These are phyloP conservation scores for Pestalotiopsis sp. DNA, from an alignment of 2,329 filamentous ascomycete species.

Conservation along the genomic window DNA sequence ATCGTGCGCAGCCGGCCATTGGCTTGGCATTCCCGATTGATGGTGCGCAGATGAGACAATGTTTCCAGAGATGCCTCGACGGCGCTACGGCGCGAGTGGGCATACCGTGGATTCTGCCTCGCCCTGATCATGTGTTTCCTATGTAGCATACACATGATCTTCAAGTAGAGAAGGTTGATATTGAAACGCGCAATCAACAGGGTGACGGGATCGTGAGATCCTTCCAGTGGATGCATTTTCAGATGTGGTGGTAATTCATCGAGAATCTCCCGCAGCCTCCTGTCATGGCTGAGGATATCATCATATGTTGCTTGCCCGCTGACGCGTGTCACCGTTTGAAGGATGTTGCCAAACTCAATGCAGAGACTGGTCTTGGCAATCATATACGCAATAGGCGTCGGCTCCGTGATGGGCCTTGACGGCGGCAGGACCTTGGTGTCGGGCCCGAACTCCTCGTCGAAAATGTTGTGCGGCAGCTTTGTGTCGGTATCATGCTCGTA, in stretches of 20 bases:
- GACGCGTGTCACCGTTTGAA: conserved; percentile 64
- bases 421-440: conserved; percentile 69
- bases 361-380: conserved; percentile 73
- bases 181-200: conserved; percentile 85
- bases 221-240: conserved; percentile 73
- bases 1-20: conserved; percentile 73
- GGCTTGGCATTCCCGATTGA: conserved; percentile 74
- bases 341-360: conserved; percentile 70
- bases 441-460: conserved; percentile 78
- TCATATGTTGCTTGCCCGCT: conserved; percentile 62
- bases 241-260: conserved; percentile 79
- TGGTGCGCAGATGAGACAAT: conserved; percentile 73
- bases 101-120: conserved; percentile 77
- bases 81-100: conserved; percentile 80
- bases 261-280: conserved; percentile 61
- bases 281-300: conserved; percentile 65
- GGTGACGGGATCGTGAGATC: conserved; percentile 78
- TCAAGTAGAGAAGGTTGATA: conserved; percentile 83
- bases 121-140: conserved; percentile 83
- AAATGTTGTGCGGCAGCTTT: conserved; percentile 74
- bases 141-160: conserved; percentile 87
- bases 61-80: conserved; percentile 86
- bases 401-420: conserved; percentile 67
- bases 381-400: conserved; percentile 79
- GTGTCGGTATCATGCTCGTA: conserved; percentile 76